Evolutionary conservation across 305 asterid species (phyloP), one percentile per base, ranked within the genome.

Genomic region (Ruellia speciosa): DNA sequence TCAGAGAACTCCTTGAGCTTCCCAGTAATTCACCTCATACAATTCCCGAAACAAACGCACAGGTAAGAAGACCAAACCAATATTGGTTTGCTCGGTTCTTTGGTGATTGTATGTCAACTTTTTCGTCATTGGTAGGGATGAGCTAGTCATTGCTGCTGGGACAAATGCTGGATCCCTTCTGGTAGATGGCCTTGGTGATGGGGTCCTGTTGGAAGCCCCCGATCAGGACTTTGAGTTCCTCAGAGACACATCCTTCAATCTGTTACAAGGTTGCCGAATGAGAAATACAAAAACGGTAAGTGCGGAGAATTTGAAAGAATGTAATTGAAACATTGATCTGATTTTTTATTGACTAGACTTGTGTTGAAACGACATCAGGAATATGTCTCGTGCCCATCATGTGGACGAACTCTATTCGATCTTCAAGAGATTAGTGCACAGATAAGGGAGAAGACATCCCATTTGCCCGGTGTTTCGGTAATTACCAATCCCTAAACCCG

Each of bases 251-350:
- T 93, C 99, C 18, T 89, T 93, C 85, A 93, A 93, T 73, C 69
- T 93, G 79, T 83, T 93, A 48, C 99, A 93, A 70, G 99, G 99
- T 43, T 93, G 99, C 83, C 87, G 97, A 77, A 89, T 93, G 99
- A 76, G 99, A 64, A 93, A 93, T 61, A 93, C 99, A 52, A 93
- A 93, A 81, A 93, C 99, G 72, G 99, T 93, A 64, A 74, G 84
- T 64, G 52, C n/a, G 12, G 43, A 34, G n/a, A 35, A 18, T 47
- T 57, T 49, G 59, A 9, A 20, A 17, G 64, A 60, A 43, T 56
- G 41, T 10, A 33, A 28, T 13, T 34, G 15, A 53, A 33, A 34
- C 37, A 39, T 12, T 13, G 33, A 64, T 56, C 17, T 57, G 18
- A 39, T 40, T 49, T 52, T 45, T 6, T 12, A n/a, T 41, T 54